Conservation (phyloP, 2,329 filamentous ascomycete genomes). For the Aphanoascus verrucosus region DNA sequence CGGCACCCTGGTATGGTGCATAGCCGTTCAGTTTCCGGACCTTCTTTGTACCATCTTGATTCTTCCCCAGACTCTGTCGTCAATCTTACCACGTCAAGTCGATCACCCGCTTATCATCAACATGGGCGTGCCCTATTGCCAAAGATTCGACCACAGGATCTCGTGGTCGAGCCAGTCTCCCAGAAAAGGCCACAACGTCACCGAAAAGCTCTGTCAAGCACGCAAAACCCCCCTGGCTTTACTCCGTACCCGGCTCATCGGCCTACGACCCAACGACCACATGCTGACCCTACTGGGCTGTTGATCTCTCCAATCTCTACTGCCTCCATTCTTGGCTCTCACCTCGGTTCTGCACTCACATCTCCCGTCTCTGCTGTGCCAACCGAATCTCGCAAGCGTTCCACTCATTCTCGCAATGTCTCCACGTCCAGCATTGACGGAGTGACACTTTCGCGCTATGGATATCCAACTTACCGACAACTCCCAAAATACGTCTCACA, state of each 20-base stretch:
- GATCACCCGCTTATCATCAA: slow-evolving; percentile 64
- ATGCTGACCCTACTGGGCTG: slow-evolving; percentile 37
- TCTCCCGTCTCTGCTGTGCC: slow-evolving; percentile 52
- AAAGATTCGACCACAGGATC: slow-evolving; percentile 77
- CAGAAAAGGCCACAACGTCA: slow-evolving; percentile 45
- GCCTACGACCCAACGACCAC: slow-evolving; percentile 36
- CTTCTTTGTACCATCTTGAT: slow-evolving; percentile 51
- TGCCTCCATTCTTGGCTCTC: slow-evolving; percentile 18
- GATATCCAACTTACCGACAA: slow-evolving; percentile 75
- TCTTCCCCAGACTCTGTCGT: slow-evolving; percentile 59
- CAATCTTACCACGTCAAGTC: slow-evolving; percentile 57
- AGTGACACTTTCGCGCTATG: slow-evolving; percentile 56
- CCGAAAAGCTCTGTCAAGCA: slow-evolving; percentile 44
- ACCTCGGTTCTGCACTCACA: slow-evolving; percentile 42
- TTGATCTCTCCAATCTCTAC: slow-evolving; percentile 37
- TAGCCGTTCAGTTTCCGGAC: slow-evolving; percentile 53
- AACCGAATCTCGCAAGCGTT: slow-evolving; percentile 30
- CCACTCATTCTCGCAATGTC: slow-evolving; percentile 45
- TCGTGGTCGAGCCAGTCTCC: slow-evolving; percentile 54
- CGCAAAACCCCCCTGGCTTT: slow-evolving; percentile 41
- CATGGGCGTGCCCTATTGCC: slow-evolving; percentile 66
- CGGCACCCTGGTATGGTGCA: slow-evolving; percentile 35
- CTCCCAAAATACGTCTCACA: slow-evolving; percentile 49
- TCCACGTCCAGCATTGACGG: slow-evolving; percentile 61
- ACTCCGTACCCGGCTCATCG: slow-evolving; percentile 38